Evolutionary conservation across 306 rosid genomes (phyloP).

Genomic region (Fragaria ananassa): DNA sequence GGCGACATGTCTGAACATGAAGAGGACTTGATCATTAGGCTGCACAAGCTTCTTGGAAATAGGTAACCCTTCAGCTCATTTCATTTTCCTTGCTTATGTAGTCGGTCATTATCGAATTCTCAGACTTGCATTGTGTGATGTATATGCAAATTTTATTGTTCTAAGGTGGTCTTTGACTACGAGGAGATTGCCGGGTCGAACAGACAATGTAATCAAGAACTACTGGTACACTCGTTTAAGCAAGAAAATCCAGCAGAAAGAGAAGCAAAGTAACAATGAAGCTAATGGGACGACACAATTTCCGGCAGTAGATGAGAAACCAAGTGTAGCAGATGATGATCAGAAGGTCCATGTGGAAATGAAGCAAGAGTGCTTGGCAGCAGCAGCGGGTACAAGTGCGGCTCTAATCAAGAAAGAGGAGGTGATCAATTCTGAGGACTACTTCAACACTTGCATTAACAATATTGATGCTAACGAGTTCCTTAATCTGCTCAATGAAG

Average conservation of each 20-base stretch:
- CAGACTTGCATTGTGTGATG: background rate
- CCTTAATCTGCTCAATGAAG: background rate
- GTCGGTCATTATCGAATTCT: background rate
- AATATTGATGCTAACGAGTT: background rate
- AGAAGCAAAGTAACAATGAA: background rate
- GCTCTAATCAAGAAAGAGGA: background rate
- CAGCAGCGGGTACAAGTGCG: background rate
- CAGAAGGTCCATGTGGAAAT: background rate
- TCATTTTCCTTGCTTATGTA: background rate
- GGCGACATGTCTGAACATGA: conserved; percentile 32
- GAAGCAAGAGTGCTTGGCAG: background rate
- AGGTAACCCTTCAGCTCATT: conserved; percentile 11
- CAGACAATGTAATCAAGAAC: conserved; percentile 35
- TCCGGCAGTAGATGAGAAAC: background rate
- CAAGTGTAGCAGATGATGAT: background rate
- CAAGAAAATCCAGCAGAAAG: background rate
- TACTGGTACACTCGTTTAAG: conserved; percentile 32
- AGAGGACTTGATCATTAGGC: conserved; percentile 16
- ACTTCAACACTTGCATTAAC: background rate
- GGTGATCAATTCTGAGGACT: background rate
- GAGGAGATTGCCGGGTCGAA: conserved; percentile 38
- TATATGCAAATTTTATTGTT: background rate
- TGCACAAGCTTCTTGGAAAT: conserved; percentile 18
- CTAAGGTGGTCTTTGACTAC: conserved; percentile 39
- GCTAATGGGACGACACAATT: background rate